These are phyloP conservation scores for Paecilomyces niveus DNA, from an alignment of 2,329 filamentous ascomycete species.

Conservation along the genomic window DNA sequence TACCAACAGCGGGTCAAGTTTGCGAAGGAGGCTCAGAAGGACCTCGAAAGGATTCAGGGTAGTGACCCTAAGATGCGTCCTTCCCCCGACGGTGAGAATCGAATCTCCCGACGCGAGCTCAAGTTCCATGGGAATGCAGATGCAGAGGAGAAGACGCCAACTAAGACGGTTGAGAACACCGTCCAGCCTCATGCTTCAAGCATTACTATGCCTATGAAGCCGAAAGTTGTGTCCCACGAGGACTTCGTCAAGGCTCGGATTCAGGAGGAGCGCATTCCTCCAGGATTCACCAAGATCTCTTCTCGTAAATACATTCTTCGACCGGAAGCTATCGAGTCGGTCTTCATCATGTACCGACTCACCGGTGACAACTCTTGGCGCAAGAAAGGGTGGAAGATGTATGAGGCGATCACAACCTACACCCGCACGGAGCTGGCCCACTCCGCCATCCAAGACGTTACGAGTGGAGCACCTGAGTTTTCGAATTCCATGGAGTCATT, in stretches of 20 bases:
- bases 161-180: conserved; percentile 1
- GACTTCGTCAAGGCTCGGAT: conserved; percentile 33
- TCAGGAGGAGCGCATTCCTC: conserved; percentile 36
- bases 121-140: neutral
- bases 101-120: neutral
- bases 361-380: conserved; percentile 61
- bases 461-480: conserved; percentile 35
- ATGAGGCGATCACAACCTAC: conserved; percentile 53
- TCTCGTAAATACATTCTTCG: conserved; percentile 35
- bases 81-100: neutral
- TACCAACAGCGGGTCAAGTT: conserved; percentile 12
- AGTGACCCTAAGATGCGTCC: neutral
- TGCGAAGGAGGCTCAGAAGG: neutral
- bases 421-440: conserved; percentile 58
- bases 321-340: conserved; percentile 73
- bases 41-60: neutral
- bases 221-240: conserved; percentile 28
- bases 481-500: conserved; percentile 68
- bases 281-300: conserved; percentile 33
- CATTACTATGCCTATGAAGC: conserved; percentile 6
- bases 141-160: conserved; percentile 3
- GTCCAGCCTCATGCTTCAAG: neutral
- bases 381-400: conserved; percentile 69
- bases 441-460: conserved; percentile 61
- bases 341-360: conserved; percentile 70